Base-by-base conservation (phyloP, 148 eudicot genomes). In the Beta vulgaris region DNA sequence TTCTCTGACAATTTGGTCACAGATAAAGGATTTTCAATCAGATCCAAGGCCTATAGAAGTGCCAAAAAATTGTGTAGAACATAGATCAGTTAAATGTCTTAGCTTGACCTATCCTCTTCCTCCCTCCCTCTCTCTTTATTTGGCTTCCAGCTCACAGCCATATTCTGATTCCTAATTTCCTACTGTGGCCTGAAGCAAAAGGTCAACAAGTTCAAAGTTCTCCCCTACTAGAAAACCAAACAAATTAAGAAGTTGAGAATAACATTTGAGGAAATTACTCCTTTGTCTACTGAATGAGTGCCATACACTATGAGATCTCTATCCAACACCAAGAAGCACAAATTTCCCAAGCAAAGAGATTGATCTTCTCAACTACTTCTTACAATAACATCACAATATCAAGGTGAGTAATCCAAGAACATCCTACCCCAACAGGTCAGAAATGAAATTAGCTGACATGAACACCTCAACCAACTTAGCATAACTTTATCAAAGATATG, bases 21-120 rank as follows among this genome's bases (percentile, higher is more conserved):
- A 44, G 28, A 37, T 40, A 58, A 25, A 31, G n/a, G 23, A 44
- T 29, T 49, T 32, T 23, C 42, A 57, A 44, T 58, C 26, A 64
- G 16, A 35, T 25, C 19, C 31, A 5, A 73, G 19, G 62, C 16
- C 32, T 35, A 46, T 13, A 16, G 2, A 37, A 58, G 42, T 36
- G 60, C 72, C 35, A 62, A 43, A 74, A 40, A 28, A 21, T 10
- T 19, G 23, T 74, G 21, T 42, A 28, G 13, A 58, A 31, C 49
- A 71, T 66, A 31, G 57, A 18, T 60, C 76, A 10, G 28, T 48
- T 39, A 31, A 36, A 72, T 39, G 25, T 21, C 60, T 64, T 67
- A 64, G 51, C 78, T 37, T 68, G 21, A 73, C 73, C 68, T 48
- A 70, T 61, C 28, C 29, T 23, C 59, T 61, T 48, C 12, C 18